Conservation (phyloP, 805 yeast genomes). For the Ogataea nakhonphanomensis region DNA sequence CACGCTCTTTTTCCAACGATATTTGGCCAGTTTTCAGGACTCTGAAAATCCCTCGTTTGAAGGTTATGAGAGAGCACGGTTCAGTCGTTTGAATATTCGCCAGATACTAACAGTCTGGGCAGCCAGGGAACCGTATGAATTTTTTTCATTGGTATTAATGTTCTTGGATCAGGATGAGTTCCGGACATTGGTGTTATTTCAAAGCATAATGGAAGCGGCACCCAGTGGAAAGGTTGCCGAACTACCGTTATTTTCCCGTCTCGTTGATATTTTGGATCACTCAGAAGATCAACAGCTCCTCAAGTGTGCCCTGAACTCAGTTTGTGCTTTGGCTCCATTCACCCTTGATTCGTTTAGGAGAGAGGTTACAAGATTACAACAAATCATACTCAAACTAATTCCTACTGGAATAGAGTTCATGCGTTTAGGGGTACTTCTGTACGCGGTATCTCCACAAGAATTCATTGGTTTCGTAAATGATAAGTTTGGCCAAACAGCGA, state of each 20-base stretch:
- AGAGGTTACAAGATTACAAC: neutral
- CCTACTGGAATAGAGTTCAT: neutral
- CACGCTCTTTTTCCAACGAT: slow-evolving; percentile 19
- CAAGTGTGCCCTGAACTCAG: slow-evolving; percentile 2
- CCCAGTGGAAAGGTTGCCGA: slow-evolving; percentile 35
- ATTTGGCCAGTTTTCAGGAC: slow-evolving; percentile 19
- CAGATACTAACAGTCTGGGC: slow-evolving; percentile 42
- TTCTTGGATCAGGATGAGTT: slow-evolving; percentile 24
- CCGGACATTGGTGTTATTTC: neutral
- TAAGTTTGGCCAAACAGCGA: neutral
- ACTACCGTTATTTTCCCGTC: slow-evolving; percentile 36
- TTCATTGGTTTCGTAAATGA: neutral
- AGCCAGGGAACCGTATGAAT: slow-evolving; percentile 33
- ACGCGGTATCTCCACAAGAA: slow-evolving; percentile 2
- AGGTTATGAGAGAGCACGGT: slow-evolving; percentile 47
- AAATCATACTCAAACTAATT: neutral
- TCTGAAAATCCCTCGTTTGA: slow-evolving; percentile 13
- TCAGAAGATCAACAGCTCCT: neutral
- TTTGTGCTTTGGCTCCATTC: slow-evolving; percentile 3
- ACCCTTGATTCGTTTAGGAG: neutral
- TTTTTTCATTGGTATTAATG: slow-evolving; percentile 37
- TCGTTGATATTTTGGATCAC: slow-evolving; percentile 39
- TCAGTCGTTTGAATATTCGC: slow-evolving; percentile 43
- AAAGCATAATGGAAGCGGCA: slow-evolving; percentile 28
- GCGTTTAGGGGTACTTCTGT: slow-evolving; percentile 1